Base-by-base conservation (phyloP, 805 yeast species). In the Ogataea zsoltii region DNA sequence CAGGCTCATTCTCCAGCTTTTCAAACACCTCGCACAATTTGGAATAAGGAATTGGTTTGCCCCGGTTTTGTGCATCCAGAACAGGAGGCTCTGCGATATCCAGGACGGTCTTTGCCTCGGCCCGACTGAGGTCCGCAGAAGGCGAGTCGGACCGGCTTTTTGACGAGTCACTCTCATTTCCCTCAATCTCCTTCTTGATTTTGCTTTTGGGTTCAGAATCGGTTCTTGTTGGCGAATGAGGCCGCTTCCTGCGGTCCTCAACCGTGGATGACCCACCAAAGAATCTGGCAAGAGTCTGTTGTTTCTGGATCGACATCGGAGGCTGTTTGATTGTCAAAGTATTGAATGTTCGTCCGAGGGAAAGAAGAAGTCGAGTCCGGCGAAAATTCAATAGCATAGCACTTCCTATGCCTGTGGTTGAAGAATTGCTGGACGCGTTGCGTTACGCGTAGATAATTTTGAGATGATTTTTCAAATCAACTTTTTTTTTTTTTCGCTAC, bases 1-100 rank as follows among this genome's bases (percentile, higher is more conserved):
- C 88, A 2, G 96, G 74, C 26, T 90, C 95, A 1, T 75, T 66
- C 60, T 91, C 98, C 42, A 94, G 76, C 45, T 77, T 72, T 49
- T 86, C 89, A 67, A 92, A 92, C 3, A 87, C 78, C 5, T 77
- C 76, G 19, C 85, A 77, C 29, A 85, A 56, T 18, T 72, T 68
- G 2, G 69, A 53, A 51, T 76, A 77, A 41, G 57, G 55, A 3
- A 63, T 54, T 15, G 65, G 64, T 37, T 55, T 55, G 13, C 42
- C 62, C 1, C 23, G 31, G 19, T 29, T 17, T 10, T 41, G n/a
- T 2, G 32, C 21, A 10, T 41, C 45, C 14, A 31, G 21, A 2
- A 19, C 17, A 5, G 29, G 33, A 13, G 17, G 23, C 16, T 18
- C 34, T 33, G 49, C 54, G 37, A 48, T 18, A 26, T 47, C 33